Conservation (phyloP, 371 early-diverging fungal genomes). For the Rhizopus delemar region DNA sequence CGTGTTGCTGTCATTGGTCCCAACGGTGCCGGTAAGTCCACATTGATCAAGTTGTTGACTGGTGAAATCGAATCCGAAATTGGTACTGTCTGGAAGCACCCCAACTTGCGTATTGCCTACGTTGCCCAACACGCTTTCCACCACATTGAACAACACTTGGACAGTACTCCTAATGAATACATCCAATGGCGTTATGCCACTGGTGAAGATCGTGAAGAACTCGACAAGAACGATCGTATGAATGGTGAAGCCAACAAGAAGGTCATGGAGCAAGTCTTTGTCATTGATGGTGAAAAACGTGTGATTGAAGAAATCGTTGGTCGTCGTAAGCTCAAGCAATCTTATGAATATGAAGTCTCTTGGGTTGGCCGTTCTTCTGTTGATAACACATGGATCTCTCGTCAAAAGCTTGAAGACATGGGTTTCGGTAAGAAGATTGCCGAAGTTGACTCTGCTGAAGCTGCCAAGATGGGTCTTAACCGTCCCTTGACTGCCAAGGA, state of each 20-base stretch:
- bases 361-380: constrained; percentile 63
- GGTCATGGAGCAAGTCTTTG: constrained; percentile 61
- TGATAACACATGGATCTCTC: constrained; percentile 73
- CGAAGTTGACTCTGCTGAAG: constrained; percentile 65
- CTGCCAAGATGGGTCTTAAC: constrained; percentile 63
- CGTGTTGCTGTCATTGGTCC: constrained; percentile 75
- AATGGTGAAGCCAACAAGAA: constrained; percentile 67
- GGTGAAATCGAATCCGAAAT: constrained; percentile 69
- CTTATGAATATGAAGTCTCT: constrained; percentile 68
- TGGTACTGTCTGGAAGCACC: constrained; percentile 77
- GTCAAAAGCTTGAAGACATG: constrained; percentile 68
- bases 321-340: constrained; percentile 72
- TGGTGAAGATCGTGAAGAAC: constrained; percentile 80
- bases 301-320: constrained; percentile 63
- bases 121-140: constrained; percentile 91
- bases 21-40: constrained; percentile 82
- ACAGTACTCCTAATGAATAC: constrained; percentile 79
- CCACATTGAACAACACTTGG: constrained; percentile 81
- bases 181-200: constrained; percentile 83
- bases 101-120: constrained; percentile 81
- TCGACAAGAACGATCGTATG: constrained; percentile 64
- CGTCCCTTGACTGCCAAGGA: constrained; percentile 67
- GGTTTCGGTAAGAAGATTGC: constrained; percentile 71
- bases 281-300: constrained; percentile 67
- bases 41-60: constrained; percentile 83